A percentile compares a stretch with the other conserved stretches of the same genome.
phyloP scores from a whole-genome alignment of 2,329 filamentous ascomycete genomes.

The Alternaria triticimaculans region DNA sequence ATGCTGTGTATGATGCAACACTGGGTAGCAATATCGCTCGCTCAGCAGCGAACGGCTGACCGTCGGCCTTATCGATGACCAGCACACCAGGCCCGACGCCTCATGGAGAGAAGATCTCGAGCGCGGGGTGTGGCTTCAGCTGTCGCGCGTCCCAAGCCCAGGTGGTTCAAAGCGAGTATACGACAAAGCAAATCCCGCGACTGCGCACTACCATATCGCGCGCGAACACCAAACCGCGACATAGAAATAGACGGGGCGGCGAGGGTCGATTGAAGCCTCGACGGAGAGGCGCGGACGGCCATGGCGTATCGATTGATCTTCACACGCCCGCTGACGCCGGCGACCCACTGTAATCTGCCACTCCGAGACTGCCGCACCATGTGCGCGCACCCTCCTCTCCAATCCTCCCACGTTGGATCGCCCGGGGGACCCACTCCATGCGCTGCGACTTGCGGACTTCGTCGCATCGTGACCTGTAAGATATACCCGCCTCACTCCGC shows the following conservation, averaged over 20 bases:
- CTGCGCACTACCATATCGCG: neutral
- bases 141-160: neutral
- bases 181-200: neutral
- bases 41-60: conserved; percentile 2
- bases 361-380: conserved; percentile 4
- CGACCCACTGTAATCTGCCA: conserved; percentile 7
- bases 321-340: conserved; percentile 9
- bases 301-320: conserved; percentile 10
- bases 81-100: conserved; percentile 7
- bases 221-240: neutral
- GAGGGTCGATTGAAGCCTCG: neutral
- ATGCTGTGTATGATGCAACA: neutral
- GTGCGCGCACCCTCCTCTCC: neutral
- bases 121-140: conserved; percentile 11
- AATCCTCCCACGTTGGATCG: neutral
- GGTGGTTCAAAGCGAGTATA: neutral
- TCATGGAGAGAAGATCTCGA: conserved; percentile 12
- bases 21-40: neutral
- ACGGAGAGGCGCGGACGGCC: conserved; percentile 4
- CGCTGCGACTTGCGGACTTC: neutral
- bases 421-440: neutral
- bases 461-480: neutral
- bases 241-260: neutral
- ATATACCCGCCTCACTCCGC: neutral
- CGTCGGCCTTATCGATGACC: conserved; percentile 22